Conservation (phyloP, 352 stramenopile species). For the Pythium monospermum region DNA sequence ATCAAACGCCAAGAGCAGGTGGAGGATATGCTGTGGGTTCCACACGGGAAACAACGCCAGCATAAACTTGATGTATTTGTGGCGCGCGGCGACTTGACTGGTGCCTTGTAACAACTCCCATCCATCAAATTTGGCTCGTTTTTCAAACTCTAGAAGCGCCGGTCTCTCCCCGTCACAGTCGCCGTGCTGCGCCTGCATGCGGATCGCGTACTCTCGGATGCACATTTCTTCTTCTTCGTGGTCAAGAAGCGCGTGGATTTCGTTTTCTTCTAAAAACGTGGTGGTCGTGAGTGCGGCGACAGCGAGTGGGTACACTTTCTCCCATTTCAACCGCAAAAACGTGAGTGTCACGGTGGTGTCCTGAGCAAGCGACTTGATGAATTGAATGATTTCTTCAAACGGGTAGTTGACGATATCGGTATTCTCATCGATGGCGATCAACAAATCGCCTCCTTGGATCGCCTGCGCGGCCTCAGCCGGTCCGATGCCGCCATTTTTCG, state of each 20-base stretch:
- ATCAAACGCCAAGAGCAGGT: constrained; percentile 37
- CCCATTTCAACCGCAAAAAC: constrained; percentile 62
- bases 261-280: constrained; percentile 44
- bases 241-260: constrained; percentile 42
- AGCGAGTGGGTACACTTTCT: constrained; percentile 47
- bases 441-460: constrained; percentile 63
- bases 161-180: constrained; percentile 58
- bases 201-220: constrained; percentile 71
- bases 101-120: constrained; percentile 67
- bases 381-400: constrained; percentile 66
- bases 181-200: constrained; percentile 69
- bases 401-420: constrained; percentile 44
- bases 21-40: constrained; percentile 54
- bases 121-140: constrained; percentile 67
- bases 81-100: constrained; percentile 28
- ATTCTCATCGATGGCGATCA: constrained; percentile 63
- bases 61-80: constrained; percentile 81
- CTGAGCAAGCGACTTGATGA: constrained; percentile 53
- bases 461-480: constrained; percentile 51
- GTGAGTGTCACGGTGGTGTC: constrained; percentile 36
- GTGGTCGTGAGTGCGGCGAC: constrained; percentile 37
- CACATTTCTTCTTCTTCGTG: constrained; percentile 48
- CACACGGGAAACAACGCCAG: constrained; percentile 67
- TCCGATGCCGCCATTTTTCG: constrained; percentile 39
- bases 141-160: constrained; percentile 63